These are phyloP conservation scores for Nicotiana otophora DNA, from an alignment of 257 asterid species.

Conservation along the genomic window DNA sequence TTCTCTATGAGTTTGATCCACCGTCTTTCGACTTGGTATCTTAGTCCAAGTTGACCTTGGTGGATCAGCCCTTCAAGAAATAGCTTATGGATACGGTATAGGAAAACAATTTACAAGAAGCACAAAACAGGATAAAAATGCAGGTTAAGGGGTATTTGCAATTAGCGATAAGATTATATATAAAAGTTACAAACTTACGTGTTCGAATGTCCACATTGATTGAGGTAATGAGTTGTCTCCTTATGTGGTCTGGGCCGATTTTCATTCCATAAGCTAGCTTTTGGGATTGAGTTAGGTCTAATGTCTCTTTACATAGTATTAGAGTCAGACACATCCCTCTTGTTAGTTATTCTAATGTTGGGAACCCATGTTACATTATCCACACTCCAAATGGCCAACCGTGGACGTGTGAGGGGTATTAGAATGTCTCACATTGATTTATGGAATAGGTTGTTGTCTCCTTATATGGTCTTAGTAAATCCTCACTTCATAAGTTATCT, in stretches of 20 bases:
- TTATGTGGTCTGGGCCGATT: too few relatives aligned
- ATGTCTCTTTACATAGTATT: too few relatives aligned
- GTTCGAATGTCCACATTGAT: too few relatives aligned
- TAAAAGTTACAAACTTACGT: background rate
- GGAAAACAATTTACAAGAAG: conserved; percentile 1
- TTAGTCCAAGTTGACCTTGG: too few relatives aligned
- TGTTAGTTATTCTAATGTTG: too few relatives aligned
- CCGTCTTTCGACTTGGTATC: too few relatives aligned
- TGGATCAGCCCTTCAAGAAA: background rate
- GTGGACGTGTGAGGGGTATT: background rate
- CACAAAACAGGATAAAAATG: background rate
- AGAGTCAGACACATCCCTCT: too few relatives aligned
- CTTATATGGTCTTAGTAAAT: background rate
- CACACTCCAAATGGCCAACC: background rate
- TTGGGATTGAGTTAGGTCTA: too few relatives aligned
- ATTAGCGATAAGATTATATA: background rate
- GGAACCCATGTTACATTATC: too few relatives aligned
- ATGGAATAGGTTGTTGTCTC: background rate
- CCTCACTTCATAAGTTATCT: background rate
- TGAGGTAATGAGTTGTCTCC: too few relatives aligned
- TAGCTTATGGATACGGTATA: background rate
- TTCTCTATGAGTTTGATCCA: too few relatives aligned
- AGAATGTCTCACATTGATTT: background rate
- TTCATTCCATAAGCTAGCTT: too few relatives aligned
- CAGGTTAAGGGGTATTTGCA: background rate